phyloP scores from a whole-genome alignment of 768 basidiomycete species.

The Agrocybe pediades region DNA sequence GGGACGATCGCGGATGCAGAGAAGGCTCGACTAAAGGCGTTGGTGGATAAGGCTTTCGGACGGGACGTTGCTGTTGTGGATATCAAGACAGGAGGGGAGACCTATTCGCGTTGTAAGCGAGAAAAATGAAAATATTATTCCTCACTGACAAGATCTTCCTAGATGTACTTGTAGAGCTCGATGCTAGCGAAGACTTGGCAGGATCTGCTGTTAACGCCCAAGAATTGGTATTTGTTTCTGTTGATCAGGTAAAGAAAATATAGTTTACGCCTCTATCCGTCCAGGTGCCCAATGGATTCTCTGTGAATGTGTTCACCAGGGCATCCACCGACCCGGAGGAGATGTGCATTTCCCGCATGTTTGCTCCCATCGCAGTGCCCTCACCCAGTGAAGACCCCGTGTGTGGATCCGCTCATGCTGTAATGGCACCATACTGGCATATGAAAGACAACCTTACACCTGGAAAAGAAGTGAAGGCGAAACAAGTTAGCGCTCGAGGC shows the following conservation, averaged over 20 bases:
- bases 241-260: not conserved
- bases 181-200: conserved; percentile 36
- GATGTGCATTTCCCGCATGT: conserved; percentile 53
- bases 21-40: conserved; percentile 25
- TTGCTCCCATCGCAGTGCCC: conserved; percentile 36
- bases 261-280: conserved; percentile 13
- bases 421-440: conserved; percentile 53
- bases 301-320: conserved; percentile 41
- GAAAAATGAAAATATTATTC: not conserved
- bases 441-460: conserved; percentile 31
- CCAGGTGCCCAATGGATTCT: conserved; percentile 32
- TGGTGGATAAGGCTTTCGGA: conserved; percentile 39
- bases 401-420: conserved; percentile 55
- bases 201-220: conserved; percentile 29
- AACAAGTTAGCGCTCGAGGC: conserved; percentile 52
- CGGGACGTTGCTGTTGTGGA: conserved; percentile 38
- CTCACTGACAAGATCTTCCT: not conserved
- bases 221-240: conserved; percentile 33
- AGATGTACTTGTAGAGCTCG: conserved; percentile 45
- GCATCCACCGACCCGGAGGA: conserved; percentile 29
- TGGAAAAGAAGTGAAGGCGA: conserved; percentile 39
- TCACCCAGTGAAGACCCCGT: conserved; percentile 48
- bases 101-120: conserved; percentile 32
- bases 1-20: conserved; percentile 30
- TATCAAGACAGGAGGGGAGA: conserved; percentile 31